Percentiles rank a stretch among this genome's conserved stretches.
phyloP scores from a whole-genome alignment of 2,329 filamentous ascomycete species.

The Xylaria hypoxylon region DNA sequence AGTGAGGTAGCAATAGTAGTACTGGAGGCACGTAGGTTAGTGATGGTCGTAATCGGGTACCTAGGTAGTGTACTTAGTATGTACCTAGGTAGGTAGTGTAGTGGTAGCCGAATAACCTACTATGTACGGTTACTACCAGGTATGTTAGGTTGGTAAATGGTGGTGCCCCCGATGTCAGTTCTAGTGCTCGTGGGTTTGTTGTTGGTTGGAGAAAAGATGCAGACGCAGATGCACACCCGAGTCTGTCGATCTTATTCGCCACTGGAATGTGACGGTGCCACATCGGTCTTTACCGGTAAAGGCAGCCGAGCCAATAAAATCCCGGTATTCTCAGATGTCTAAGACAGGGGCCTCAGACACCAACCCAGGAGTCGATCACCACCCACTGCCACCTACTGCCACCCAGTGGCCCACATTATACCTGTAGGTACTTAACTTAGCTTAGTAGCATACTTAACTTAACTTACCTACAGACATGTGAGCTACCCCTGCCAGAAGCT shows the following conservation, averaged over 20 bases:
- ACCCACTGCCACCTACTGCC: not conserved
- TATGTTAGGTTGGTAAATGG: conserved; percentile 1
- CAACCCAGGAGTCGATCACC: conserved; percentile 30
- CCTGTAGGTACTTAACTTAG: too few species aligned
- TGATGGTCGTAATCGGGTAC: too few species aligned
- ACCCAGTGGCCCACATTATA: not conserved
- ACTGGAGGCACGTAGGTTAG: too few species aligned
- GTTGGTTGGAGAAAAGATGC: conserved; percentile 32
- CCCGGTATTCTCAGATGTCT: not conserved
- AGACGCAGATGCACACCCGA: conserved; percentile 27
- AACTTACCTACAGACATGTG: too few species aligned
- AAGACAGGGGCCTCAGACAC: not conserved
- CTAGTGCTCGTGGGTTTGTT: conserved; percentile 8
- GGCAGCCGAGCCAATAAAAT: conserved; percentile 23
- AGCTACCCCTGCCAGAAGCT: not conserved
- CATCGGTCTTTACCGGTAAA: conserved; percentile 35
- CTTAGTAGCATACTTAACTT: not conserved
- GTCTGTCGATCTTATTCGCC: conserved; percentile 29
- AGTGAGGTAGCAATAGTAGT: too few species aligned
- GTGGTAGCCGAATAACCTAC: not conserved
- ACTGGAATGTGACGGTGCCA: conserved; percentile 32
- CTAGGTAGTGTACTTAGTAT: too few species aligned
- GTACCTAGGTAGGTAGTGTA: not conserved
- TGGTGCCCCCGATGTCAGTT: too few species aligned
- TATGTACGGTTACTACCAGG: too few species aligned